These are phyloP conservation scores for Bolboschoenoplectus hybrid DNA, from an alignment of 202 grass and related monocot genomes.

Conservation along the genomic window DNA sequence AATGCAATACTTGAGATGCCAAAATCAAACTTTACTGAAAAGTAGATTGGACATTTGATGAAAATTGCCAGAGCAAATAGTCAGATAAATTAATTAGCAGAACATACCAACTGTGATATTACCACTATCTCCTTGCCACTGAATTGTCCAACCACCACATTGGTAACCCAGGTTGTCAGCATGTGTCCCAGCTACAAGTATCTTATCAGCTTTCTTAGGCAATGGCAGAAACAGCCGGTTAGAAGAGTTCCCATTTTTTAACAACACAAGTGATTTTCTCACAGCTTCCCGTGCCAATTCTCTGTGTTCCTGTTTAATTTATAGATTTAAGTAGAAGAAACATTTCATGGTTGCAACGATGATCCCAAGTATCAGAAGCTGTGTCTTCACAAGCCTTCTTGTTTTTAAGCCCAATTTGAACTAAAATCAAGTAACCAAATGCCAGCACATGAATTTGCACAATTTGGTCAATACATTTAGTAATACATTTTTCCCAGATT, in stretches of 20 bases:
- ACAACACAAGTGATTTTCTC: constrained; percentile 87
- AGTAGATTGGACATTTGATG: constrained; percentile 21
- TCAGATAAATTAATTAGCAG: constrained; percentile 24
- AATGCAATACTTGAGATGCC: not conserved
- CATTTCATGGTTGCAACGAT: constrained; percentile 4
- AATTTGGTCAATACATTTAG: constrained; percentile 4
- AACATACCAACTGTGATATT: constrained; percentile 78
- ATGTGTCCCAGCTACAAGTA: constrained; percentile 88
- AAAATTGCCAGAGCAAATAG: constrained; percentile 18
- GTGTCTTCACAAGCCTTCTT: constrained; percentile 28
- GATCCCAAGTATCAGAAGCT: not conserved
- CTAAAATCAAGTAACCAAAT: not conserved
- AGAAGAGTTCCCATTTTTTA: constrained; percentile 83
- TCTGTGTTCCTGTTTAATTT: constrained; percentile 77
- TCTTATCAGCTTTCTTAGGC: constrained; percentile 84
- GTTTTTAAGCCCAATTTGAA: constrained; percentile 5
- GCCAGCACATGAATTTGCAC: not conserved
- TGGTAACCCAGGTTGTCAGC: constrained; percentile 89
- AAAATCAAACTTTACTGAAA: not conserved
- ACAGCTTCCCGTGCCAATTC: constrained; percentile 97
- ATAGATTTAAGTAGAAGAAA: constrained; percentile 11
- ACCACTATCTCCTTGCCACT: constrained; percentile 83
- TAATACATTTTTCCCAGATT: not conserved
- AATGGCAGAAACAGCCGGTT: constrained; percentile 67
- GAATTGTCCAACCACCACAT: constrained; percentile 95